phyloP scores from a whole-genome alignment of 768 basidiomycete genomes.

The Suillus brevipes region DNA sequence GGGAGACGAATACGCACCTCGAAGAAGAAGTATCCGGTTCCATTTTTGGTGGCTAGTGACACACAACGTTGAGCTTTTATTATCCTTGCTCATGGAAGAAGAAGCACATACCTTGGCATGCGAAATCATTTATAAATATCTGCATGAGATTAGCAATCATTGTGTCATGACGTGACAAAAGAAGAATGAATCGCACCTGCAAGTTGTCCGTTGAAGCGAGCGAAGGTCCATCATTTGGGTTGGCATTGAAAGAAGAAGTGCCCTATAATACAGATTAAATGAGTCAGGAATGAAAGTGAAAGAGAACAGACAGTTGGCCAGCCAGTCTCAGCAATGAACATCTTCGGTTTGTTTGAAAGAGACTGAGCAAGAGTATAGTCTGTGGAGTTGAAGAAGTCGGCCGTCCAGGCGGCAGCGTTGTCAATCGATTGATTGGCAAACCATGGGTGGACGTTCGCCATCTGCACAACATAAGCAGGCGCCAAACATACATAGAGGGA shows the following conservation, averaged over 20 bases:
- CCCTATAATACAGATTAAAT: constrained; percentile 36
- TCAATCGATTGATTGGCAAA: constrained; percentile 78
- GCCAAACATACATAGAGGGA: constrained; percentile 7
- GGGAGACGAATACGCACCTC: constrained; percentile 44
- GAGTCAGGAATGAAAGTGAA: not conserved
- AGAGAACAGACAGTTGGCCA: constrained; percentile 66
- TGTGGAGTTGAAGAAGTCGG: constrained; percentile 68
- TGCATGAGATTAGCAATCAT: constrained; percentile 33
- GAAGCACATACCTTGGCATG: constrained; percentile 50
- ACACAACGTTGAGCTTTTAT: constrained; percentile 9
- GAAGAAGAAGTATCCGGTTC: constrained; percentile 87
- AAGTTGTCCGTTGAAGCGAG: constrained; percentile 59
- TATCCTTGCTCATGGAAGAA: constrained; percentile 7
- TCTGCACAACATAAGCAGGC: constrained; percentile 35
- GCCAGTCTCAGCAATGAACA: constrained; percentile 95
- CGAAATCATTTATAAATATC: constrained; percentile 82
- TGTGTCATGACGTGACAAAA: not conserved
- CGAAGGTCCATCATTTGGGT: constrained; percentile 68
- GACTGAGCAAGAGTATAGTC: constrained; percentile 57
- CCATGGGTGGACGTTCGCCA: constrained; percentile 94
- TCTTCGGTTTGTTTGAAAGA: constrained; percentile 69
- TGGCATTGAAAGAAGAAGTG: constrained; percentile 54
- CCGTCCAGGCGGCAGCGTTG: constrained; percentile 79
- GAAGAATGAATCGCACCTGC: constrained; percentile 39
- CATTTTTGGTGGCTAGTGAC: constrained; percentile 69